Conservation (phyloP, 352 stramenopile genomes). For the Phytophthora sansomeana region DNA sequence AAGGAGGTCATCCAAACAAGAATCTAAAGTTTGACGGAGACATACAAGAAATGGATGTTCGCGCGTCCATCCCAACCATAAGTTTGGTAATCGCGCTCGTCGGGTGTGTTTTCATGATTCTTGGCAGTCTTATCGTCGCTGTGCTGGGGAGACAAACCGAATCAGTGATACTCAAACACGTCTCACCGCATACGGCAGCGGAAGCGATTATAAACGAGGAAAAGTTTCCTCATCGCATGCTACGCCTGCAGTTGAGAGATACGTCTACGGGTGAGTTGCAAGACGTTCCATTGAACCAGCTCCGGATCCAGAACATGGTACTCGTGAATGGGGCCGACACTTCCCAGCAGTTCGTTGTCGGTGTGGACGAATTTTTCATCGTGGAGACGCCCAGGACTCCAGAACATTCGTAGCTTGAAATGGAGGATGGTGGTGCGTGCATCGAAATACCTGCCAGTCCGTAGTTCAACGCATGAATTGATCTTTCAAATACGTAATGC, state of each 20-base stretch:
- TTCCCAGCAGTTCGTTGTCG: constrained; percentile 9
- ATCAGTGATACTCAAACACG: neutral
- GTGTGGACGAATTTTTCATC: neutral
- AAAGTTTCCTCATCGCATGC: constrained; percentile 21
- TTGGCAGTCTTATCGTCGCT: neutral
- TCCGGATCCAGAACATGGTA: constrained; percentile 14
- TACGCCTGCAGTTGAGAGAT: constrained; percentile 14
- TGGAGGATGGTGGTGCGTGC: no score
- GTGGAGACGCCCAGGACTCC: neutral
- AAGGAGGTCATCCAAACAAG: no score
- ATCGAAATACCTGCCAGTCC: no score
- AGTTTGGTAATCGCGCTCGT: constrained; percentile 5
- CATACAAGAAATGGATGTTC: constrained; percentile 19
- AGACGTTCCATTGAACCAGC: constrained; percentile 4
- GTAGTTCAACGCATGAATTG: no score
- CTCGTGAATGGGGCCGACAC: neutral
- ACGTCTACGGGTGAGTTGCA: neutral
- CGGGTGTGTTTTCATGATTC: constrained; percentile 8
- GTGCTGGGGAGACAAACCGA: neutral
- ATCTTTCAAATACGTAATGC: no score
- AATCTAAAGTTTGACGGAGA: neutral
- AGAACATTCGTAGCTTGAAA: neutral
- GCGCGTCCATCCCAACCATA: constrained; percentile 17
- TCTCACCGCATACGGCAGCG: constrained; percentile 1
- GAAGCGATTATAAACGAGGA: constrained; percentile 19